Evolutionary conservation across 495 filamentous ascomycete species (phyloP).

Genomic region (Tuber indicum): DNA sequence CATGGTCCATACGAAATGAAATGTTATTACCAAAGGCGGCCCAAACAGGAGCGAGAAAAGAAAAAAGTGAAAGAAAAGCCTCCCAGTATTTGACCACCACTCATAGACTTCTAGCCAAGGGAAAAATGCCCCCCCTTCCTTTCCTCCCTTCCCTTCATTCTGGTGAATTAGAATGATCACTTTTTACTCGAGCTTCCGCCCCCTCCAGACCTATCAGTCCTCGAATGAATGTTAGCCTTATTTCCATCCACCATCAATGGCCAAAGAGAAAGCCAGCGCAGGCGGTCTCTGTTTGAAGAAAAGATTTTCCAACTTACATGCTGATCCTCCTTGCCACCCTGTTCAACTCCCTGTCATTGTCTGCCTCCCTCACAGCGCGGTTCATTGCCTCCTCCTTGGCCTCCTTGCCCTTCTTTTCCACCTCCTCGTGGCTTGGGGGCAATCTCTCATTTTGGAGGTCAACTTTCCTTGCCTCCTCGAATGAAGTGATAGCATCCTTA

Average conservation of each 20-base stretch:
- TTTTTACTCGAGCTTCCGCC: background rate
- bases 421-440: constrained; percentile 88
- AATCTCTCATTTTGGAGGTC: constrained; percentile 93
- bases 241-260: background rate
- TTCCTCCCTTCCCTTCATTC: background rate
- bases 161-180: background rate
- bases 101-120: background rate
- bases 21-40: background rate
- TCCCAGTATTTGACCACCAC: background rate
- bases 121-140: background rate
- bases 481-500: constrained; percentile 95
- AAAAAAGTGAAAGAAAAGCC: background rate
- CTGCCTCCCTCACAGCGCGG: constrained; percentile 74
- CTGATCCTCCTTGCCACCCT: constrained; percentile 82
- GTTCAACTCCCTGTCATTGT: constrained; percentile 80
- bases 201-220: background rate
- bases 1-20: background rate
- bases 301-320: constrained; percentile 65
- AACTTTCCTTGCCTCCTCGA: constrained; percentile 96
- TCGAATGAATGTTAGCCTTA: background rate
- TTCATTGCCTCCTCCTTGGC: constrained; percentile 75
- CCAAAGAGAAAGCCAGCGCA: background rate
- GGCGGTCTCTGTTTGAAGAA: background rate
- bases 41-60: background rate
- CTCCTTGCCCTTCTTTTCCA: constrained; percentile 68